Conservation (phyloP, 345 rosid species). For the Adansonia digitata region DNA sequence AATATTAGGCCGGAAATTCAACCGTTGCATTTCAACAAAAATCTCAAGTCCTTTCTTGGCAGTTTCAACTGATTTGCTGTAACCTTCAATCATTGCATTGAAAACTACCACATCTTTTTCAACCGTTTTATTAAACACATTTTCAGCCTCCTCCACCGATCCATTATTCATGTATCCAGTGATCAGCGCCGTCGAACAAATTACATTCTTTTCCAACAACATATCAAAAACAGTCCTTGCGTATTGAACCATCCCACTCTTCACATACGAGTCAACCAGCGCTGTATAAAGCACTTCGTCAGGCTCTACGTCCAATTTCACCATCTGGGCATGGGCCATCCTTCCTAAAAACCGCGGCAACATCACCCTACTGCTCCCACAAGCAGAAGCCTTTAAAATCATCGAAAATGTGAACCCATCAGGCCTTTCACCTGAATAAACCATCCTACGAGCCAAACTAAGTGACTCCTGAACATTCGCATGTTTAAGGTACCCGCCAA, state of each 20-base stretch:
- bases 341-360: constrained; percentile 39
- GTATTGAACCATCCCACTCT: constrained; percentile 46
- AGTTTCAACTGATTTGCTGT: constrained; percentile 54
- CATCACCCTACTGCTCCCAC: constrained; percentile 14
- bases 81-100: constrained; percentile 95
- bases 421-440: constrained; percentile 48
- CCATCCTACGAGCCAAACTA: constrained; percentile 41
- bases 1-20: constrained; percentile 51
- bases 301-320: constrained; percentile 44
- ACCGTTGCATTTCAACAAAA: constrained; percentile 62
- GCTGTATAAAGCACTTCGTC: constrained; percentile 80
- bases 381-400: constrained; percentile 72
- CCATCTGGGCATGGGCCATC: constrained; percentile 52
- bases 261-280: constrained; percentile 73
- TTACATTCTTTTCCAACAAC: constrained; percentile 55
- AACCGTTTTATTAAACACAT: constrained; percentile 37
- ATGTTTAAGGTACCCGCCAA: constrained; percentile 59
- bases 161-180: constrained; percentile 82
- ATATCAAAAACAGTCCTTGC: constrained; percentile 72
- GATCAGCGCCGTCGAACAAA: constrained; percentile 88
- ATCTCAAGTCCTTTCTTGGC: constrained; percentile 47
- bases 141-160: constrained; percentile 47
- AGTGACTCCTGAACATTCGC: constrained; percentile 39
- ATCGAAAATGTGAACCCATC: constrained; percentile 79
- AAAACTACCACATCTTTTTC: constrained; percentile 76